A percentile compares a stretch with the other conserved stretches of the same genome.
Conservation (phyloP, 2,329 filamentous ascomycete species). For the Curvularia sp. region DNA sequence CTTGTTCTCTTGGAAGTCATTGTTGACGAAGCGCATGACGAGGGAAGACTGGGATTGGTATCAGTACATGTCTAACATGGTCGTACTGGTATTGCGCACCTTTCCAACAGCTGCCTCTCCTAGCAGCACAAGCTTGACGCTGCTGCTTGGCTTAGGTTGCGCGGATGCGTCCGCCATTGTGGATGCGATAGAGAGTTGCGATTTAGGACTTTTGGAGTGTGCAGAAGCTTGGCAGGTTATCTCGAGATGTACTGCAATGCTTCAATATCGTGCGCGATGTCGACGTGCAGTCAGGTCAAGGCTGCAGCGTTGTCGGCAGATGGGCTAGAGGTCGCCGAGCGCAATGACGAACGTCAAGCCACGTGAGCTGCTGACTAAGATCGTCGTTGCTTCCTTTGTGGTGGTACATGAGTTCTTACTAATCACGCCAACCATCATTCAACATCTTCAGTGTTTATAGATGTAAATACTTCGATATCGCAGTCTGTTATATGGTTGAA, state of each 20-base stretch:
- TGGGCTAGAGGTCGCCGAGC: conserved; percentile 19
- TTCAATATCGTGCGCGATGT: conserved; percentile 6
- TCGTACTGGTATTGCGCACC: conserved; percentile 60
- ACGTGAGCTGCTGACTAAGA: conserved; percentile 25
- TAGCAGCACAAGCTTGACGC: conserved; percentile 97
- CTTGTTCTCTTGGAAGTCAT: conserved; percentile 99
- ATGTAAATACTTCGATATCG: neutral
- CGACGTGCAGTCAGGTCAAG: conserved; percentile 5
- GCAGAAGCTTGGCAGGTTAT: neutral
- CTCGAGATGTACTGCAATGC: neutral
- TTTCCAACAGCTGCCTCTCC: conserved; percentile 98
- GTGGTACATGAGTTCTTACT: neutral
- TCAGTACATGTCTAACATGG: neutral
- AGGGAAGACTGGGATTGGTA: conserved; percentile 76
- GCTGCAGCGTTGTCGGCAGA: conserved; percentile 24
- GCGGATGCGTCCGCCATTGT: conserved; percentile 73
- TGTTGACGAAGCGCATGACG: conserved; percentile 97
- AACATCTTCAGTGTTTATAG: neutral
- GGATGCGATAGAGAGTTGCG: conserved; percentile 16
- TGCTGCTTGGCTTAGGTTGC: conserved; percentile 94
- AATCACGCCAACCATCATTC: neutral
- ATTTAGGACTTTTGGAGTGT: conserved; percentile 2
- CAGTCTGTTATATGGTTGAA: neutral
- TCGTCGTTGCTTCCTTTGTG: neutral
- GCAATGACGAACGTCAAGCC: conserved; percentile 27